A percentile compares a stretch with the other conserved stretches of the same genome.
Conservation (phyloP, 2,329 filamentous ascomycete genomes). For the Sclerotinia borealis region DNA sequence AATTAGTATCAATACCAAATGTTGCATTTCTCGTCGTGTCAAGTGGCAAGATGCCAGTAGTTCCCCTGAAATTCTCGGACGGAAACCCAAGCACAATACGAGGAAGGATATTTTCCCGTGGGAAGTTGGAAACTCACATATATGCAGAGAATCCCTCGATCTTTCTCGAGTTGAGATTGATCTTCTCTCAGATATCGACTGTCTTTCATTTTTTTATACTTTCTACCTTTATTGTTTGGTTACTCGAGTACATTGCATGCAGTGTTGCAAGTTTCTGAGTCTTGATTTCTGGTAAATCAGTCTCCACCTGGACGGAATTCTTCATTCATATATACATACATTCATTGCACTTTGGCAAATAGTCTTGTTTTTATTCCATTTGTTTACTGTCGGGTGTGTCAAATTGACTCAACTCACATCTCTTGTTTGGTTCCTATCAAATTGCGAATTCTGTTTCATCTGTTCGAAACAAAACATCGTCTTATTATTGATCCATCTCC, state of each 20-base stretch:
- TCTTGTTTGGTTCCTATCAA: background rate
- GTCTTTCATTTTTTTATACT: background rate
- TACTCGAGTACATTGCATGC: too few relatives aligned
- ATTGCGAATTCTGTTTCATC: background rate
- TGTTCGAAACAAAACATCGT: background rate
- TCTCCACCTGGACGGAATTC: background rate
- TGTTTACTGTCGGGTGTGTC: background rate
- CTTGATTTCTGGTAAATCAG: slow-evolving; percentile 3
- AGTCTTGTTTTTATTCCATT: background rate
- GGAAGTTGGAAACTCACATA: too few relatives aligned
- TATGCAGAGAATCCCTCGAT: background rate
- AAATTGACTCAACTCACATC: background rate
- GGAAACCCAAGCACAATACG: too few relatives aligned
- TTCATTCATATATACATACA: background rate
- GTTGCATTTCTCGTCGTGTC: background rate
- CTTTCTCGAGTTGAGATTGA: background rate
- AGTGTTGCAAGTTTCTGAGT: background rate
- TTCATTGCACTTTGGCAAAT: background rate
- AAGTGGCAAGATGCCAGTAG: background rate
- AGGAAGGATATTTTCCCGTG: too few relatives aligned
- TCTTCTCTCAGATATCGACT: background rate
- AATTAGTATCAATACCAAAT: background rate
- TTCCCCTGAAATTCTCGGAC: background rate
- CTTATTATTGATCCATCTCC: background rate
- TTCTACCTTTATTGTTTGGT: too few relatives aligned